Evolutionary conservation across 1,284 basidiomycete species (phyloP), one percentile per base, ranked within the genome.

Genomic region (Ganoderma sp.): DNA sequence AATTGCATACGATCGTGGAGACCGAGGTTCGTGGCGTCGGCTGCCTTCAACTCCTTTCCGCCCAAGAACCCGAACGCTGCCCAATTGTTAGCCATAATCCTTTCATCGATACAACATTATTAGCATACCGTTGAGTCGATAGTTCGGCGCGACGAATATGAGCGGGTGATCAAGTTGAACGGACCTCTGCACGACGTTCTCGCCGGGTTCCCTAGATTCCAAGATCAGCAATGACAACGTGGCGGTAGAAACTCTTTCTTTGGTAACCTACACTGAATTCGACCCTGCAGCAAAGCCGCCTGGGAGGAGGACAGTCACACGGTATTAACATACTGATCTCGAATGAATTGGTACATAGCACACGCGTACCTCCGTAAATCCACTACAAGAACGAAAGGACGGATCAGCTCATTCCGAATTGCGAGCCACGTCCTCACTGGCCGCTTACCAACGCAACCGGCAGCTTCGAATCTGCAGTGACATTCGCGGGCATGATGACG

Each of bases 21-120:
- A 2, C 88, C 88, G 1, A 87, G 74, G 73, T 89, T 89, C 1
- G 84, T 82, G 1, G 86, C 78, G 1, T 85, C 84, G 10, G 84
- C 86, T 17, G 78, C 81, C 61, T 81, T 80, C 41, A 86, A 81
- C 72, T 88, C 84, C 45, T 42, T 48, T 9, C 48, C 48, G n/a
- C 22, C 48, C 12, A 50, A 14, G 48, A 50, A 50, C 48, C 48
- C 48, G 12, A 50, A 50, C 48, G 48, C 48, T 50, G 9, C 22
- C 22, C 3, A 12, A 25, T 10, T 1, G 10, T 14, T 4, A 50
- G n/a, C 10, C 2, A 5, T 22, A 50, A 50, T 25, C 48, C 8
- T 19, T 9, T 19, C n/a, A 9, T 48, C 22, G 22, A 8, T 19
- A 25, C 6, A 5, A 1, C 7, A 45, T 45, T 19, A 22, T 48